Evolutionary conservation across 2,329 filamentous ascomycete species (phyloP), one percentile per base, ranked within the genome.

Genomic region (Trichoderma koningii): DNA sequence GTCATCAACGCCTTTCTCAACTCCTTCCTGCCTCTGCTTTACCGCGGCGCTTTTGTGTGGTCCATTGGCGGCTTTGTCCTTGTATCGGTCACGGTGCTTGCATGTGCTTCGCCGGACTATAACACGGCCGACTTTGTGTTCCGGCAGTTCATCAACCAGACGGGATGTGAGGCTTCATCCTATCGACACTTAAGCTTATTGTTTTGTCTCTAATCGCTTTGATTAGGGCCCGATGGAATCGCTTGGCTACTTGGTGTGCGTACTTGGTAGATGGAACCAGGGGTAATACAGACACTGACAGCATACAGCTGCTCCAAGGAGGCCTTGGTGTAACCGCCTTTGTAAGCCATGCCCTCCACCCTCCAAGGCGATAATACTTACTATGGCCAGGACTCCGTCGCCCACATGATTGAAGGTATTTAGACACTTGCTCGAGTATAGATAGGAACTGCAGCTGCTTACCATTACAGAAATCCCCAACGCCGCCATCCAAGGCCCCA

Each of bases 11-110:
- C 73, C 0, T 75, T 74, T 1, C 65, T 76, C 12, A 74, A 76
- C 51, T 73, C 72, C 0, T n/a, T 75, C 0, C 68, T 76, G 0
- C 74, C 74, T 2, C 64, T 69, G 2, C 71, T 91, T 68, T 91
- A 88, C 70, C 86, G 88, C 68, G 80, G 82, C 19, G 89, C 89
- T 0, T 88, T 92, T 66, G 82, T 85, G 30, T 92, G 89, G 89
- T 89, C 86, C 0, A 79, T 92, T 2, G 76, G 81, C 2, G 89
- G 89, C 0, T 91, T 92, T 69, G 78, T 84, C 17, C 78, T 91
- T 61, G 89, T 92, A 61, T 89, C 81, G 48, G 89, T 91, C 66
- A 89, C 88, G 0, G 78, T 90, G 0, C 79, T 92, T 41, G 82
- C 87, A 1, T 89, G 86, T 69, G 81, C 87, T 0, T 83, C 88